Evolutionary conservation across 352 stramenopile genomes (phyloP), one percentile per base, ranked within the genome.

Genomic region (Pythium volutum): DNA sequence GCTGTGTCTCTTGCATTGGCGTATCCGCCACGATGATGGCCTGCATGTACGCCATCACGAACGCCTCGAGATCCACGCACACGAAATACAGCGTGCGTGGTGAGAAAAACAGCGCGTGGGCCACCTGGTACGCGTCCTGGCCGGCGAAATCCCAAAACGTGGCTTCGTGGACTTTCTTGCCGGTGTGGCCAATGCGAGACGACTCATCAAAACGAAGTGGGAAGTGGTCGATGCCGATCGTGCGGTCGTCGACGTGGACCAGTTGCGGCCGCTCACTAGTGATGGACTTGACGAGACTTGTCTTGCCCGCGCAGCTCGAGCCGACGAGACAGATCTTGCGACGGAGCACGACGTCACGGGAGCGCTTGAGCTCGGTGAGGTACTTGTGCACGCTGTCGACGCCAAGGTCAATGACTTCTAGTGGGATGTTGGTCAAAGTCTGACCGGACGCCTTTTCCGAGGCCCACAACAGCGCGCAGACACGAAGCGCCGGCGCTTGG

Each of bases 61-160:
- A 49, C 42, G 12, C n/a, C 6, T 20, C n/a, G n/a, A 49, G n/a
- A 12, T 49, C 42, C 9, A 49, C 23, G n/a, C n/a, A 26, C n/a
- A 49, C 42, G 1, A 49, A 12, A 29, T 16, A 49, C 14, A 29
- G 14, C 23, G 42, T 49, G n/a, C n/a, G 42, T 12, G 42, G 42
- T n/a, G 42, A 49, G 29, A 29, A 49, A 27, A 49, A 49, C 7
- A 29, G 9, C 23, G 42, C 23, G n/a, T 49, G 42, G 20, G 20
- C 29, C 39, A 25, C n/a, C 18, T 43, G 36, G 12, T 20, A 46
- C 16, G 20, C 39, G 20, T 52, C 45, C 11, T 52, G 45, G 6
- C 45, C 45, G 18, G 45, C 23, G 16, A 34, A 52, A 16, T 52
- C 45, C 45, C 45, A 52, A 36, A 34, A 52, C 45, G 45, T 52